These are phyloP conservation scores for Aspergillus neotritici DNA, from an alignment of 2,329 filamentous ascomycete species.

Conservation along the genomic window DNA sequence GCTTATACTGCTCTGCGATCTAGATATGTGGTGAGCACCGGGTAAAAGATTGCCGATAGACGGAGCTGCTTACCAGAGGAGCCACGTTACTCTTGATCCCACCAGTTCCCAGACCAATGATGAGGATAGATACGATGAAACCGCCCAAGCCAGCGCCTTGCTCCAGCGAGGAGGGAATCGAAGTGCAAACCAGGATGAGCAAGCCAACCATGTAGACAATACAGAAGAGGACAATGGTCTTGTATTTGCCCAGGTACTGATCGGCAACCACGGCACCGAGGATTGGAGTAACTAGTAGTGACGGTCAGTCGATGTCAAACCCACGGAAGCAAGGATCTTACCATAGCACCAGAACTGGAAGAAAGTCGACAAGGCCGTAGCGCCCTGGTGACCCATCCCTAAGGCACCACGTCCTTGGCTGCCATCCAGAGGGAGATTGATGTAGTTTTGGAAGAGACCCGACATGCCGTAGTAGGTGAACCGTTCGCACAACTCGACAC, in stretches of 20 bases:
- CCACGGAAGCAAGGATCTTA: constrained; percentile 12
- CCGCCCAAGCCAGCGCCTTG: constrained; percentile 49
- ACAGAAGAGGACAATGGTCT: constrained; percentile 54
- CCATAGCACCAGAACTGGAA: constrained; percentile 53
- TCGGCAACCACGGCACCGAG: constrained; percentile 56
- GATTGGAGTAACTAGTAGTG: constrained; percentile 47
- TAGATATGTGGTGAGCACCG: constrained; percentile 15
- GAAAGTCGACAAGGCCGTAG: constrained; percentile 48
- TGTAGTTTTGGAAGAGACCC: constrained; percentile 54
- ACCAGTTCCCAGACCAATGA: constrained; percentile 63
- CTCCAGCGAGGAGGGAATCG: constrained; percentile 48
- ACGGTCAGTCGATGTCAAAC: constrained; percentile 1
- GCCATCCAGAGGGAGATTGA: constrained; percentile 39
- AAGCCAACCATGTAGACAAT: constrained; percentile 55
- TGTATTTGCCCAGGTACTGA: constrained; percentile 57
- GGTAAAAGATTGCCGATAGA: background rate
- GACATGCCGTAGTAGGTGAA: constrained; percentile 55
- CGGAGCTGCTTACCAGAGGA: constrained; percentile 33
- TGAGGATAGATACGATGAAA: constrained; percentile 53
- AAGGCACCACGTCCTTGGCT: constrained; percentile 38
- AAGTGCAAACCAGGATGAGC: constrained; percentile 51
- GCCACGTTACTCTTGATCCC: constrained; percentile 64
- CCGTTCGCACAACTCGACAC: constrained; percentile 54
- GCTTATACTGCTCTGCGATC: constrained; percentile 61
- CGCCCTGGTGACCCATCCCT: constrained; percentile 41